Conservation (phyloP, 305 asterid species). For the Solanum aculeatissimum region DNA sequence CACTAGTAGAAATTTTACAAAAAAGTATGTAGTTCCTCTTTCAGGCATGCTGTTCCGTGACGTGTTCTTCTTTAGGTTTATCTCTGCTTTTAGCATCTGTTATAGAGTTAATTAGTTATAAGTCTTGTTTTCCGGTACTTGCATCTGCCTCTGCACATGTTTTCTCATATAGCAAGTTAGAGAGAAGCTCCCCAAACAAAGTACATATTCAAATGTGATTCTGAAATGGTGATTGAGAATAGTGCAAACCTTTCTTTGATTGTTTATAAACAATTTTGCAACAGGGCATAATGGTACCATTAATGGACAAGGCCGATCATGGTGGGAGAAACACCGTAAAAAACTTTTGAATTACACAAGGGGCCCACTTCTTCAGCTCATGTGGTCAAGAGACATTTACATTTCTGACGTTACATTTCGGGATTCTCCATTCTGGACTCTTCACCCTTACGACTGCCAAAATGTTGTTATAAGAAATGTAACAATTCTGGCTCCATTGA, state of each 20-base stretch:
- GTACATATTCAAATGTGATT: not conserved
- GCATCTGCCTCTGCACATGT: not conserved
- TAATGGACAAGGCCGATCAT: constrained; percentile 74
- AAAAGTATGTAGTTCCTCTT: not conserved
- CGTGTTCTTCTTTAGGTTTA: not conserved
- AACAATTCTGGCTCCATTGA: constrained; percentile 75
- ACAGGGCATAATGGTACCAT: constrained; percentile 90
- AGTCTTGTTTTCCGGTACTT: not conserved
- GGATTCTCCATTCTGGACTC: constrained; percentile 91
- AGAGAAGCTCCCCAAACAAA: not conserved
- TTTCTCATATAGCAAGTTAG: not conserved
- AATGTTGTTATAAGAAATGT: constrained; percentile 64
- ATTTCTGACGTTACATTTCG: constrained; percentile 70
- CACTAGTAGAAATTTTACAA: not conserved
- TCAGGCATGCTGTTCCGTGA: not conserved
- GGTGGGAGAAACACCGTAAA: constrained; percentile 75
- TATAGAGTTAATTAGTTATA: not conserved
- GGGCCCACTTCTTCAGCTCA: constrained; percentile 89
- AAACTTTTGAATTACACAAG: constrained; percentile 62
- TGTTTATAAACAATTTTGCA: constrained; percentile 11
- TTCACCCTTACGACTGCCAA: constrained; percentile 88
- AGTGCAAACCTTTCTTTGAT: not conserved
- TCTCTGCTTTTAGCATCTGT: not conserved
- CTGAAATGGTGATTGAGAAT: not conserved
- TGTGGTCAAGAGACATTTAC: constrained; percentile 85